Evolutionary conservation across 495 filamentous ascomycete species (phyloP).

Genomic region (Letharia columbiana): DNA sequence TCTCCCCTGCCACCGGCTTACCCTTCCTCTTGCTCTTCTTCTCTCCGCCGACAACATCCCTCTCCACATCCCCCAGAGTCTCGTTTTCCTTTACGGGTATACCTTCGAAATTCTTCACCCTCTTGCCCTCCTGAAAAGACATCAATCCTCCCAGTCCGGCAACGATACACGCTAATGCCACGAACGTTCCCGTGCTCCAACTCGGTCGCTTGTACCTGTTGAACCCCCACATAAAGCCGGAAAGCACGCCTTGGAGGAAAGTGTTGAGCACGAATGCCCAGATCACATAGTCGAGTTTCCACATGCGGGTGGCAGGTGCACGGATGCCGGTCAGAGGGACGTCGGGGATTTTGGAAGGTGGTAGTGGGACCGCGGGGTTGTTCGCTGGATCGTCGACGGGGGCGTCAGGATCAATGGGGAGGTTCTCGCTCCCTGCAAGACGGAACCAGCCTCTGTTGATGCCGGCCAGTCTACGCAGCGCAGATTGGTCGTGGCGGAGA

Average conservation of each 20-base stretch:
- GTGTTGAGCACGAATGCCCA: constrained; percentile 70
- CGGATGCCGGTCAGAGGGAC: constrained; percentile 53
- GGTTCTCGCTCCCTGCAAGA: constrained; percentile 43
- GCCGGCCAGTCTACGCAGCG: constrained; percentile 51
- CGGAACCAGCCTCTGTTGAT: constrained; percentile 67
- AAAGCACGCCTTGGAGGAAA: constrained; percentile 60
- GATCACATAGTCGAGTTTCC: constrained; percentile 75
- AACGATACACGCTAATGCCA: constrained; percentile 59
- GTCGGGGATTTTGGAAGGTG: constrained; percentile 44
- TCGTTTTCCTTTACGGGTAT: constrained; percentile 23
- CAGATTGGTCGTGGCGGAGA: constrained; percentile 41
- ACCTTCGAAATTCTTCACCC: constrained; percentile 23
- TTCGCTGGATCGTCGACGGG: constrained; percentile 27
- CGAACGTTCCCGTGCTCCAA: constrained; percentile 68
- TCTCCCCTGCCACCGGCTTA: not conserved
- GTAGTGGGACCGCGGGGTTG: constrained; percentile 45
- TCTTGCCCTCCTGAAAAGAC: constrained; percentile 50
- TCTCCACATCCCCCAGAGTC: constrained; percentile 23
- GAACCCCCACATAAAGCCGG: constrained; percentile 71
- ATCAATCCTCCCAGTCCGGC: constrained; percentile 61
- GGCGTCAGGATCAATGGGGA: constrained; percentile 18
- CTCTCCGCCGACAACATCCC: constrained; percentile 21
- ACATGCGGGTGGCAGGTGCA: constrained; percentile 55
- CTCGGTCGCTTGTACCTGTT: constrained; percentile 61
- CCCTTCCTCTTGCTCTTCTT: constrained; percentile 4